These are phyloP conservation scores for Loxodes magnus DNA, from an alignment of 73 alveolate genomes.

Conservation along the genomic window DNA sequence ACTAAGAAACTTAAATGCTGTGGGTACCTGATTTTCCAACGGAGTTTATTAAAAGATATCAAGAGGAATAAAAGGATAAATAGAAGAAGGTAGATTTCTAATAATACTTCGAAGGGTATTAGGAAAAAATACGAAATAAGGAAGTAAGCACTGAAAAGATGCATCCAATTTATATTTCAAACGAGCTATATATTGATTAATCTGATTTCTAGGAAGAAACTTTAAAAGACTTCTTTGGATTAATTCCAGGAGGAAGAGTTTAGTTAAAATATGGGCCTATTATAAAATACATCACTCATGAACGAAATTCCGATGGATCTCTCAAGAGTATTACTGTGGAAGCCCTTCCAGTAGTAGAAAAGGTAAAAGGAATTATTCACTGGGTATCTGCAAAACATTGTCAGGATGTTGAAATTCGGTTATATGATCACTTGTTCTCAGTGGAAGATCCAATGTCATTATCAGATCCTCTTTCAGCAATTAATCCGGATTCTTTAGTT, in stretches of 20 bases:
- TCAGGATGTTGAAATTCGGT: slow-evolving; percentile 71
- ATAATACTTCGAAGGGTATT: too few species aligned
- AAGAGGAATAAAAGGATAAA: too few species aligned
- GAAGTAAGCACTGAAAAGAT: too few species aligned
- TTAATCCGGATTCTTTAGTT: slow-evolving; percentile 82
- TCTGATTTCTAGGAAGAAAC: slow-evolving; percentile 80
- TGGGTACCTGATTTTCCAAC: slow-evolving; percentile 90
- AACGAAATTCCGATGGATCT: slow-evolving; percentile 57
- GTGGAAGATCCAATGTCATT: slow-evolving; percentile 67
- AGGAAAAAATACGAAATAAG: too few species aligned
- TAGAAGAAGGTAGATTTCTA: too few species aligned
- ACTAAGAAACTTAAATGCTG: slow-evolving; percentile 42
- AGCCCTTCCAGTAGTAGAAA: slow-evolving; percentile 51
- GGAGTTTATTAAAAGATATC: slow-evolving; percentile 53
- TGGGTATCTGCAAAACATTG: slow-evolving; percentile 89
- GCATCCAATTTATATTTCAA: slow-evolving; percentile 49
- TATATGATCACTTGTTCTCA: slow-evolving; percentile 78
- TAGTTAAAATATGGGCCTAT: slow-evolving; percentile 83
- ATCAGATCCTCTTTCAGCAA: slow-evolving; percentile 71
- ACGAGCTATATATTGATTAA: slow-evolving; percentile 68
- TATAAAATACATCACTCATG: slow-evolving; percentile 54
- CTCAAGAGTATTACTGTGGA: slow-evolving; percentile 55
- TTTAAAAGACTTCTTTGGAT: slow-evolving; percentile 81
- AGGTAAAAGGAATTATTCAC: slow-evolving; percentile 88
- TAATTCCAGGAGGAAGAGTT: slow-evolving; percentile 83